Percentiles rank a stretch among this genome's conserved stretches.
Evolutionary conservation across 768 basidiomycete species (phyloP).

Genomic region (Boletus bicolor): DNA sequence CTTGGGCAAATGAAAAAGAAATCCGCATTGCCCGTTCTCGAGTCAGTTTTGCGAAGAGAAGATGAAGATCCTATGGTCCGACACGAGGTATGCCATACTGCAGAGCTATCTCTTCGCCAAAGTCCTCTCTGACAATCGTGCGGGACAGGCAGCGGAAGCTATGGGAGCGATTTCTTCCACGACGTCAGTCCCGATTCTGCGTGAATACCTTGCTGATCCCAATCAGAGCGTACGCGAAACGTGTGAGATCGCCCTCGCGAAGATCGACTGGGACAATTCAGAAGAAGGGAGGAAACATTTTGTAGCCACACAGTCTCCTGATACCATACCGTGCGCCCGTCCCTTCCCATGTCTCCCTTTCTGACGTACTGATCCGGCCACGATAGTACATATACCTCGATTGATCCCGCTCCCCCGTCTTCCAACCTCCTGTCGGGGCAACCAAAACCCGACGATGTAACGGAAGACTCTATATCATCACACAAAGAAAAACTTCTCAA

Average conservation of each 20-base stretch:
- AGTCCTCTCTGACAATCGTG: constrained; percentile 11
- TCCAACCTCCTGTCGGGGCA: constrained; percentile 57
- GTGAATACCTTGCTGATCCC: constrained; percentile 66
- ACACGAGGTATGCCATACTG: constrained; percentile 68
- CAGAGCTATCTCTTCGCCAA: neutral
- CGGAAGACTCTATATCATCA: constrained; percentile 45
- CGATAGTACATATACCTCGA: constrained; percentile 68
- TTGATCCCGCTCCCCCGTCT: constrained; percentile 86
- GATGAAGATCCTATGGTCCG: constrained; percentile 93
- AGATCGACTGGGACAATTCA: constrained; percentile 89
- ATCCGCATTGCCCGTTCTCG: constrained; percentile 75
- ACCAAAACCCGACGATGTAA: constrained; percentile 49
- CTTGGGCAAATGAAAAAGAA: constrained; percentile 84
- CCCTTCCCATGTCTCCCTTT: neutral
- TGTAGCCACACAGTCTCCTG: constrained; percentile 28
- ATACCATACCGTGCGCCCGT: constrained; percentile 36
- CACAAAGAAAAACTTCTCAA: constrained; percentile 68
- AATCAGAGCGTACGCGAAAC: constrained; percentile 86
- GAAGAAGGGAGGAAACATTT: constrained; percentile 60
- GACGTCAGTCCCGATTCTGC: constrained; percentile 63
- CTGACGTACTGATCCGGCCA: neutral
- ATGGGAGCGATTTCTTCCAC: constrained; percentile 87
- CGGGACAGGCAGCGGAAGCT: constrained; percentile 88
- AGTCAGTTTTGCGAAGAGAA: constrained; percentile 65
- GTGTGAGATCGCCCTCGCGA: constrained; percentile 93